Conservation (phyloP, 495 filamentous ascomycete genomes). For the Pseudoneurospora amorphoporcata region DNA sequence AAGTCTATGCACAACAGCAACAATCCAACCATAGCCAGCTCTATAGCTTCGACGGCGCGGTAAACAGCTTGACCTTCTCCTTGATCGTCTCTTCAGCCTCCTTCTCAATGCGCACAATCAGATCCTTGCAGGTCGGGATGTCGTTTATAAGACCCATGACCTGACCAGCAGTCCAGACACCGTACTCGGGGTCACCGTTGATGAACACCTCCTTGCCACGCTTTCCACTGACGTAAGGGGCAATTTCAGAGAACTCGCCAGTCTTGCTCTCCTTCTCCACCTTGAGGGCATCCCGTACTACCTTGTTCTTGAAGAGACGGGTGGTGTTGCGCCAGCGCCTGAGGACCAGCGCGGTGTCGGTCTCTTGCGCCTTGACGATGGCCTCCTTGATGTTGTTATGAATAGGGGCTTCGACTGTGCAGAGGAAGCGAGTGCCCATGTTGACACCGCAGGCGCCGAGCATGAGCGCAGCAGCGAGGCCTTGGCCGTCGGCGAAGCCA, state of each 20-base stretch:
- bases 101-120: constrained; percentile 48
- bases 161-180: constrained; percentile 61
- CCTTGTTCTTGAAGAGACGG: constrained; percentile 80
- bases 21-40: background rate
- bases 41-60: constrained; percentile 33
- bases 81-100: constrained; percentile 47
- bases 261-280: constrained; percentile 75
- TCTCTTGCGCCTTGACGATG: constrained; percentile 82
- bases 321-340: constrained; percentile 90
- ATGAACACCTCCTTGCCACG: constrained; percentile 83
- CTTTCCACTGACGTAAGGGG: constrained; percentile 84
- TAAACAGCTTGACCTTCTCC: constrained; percentile 28
- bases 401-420: constrained; percentile 84
- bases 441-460: constrained; percentile 94
- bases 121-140: constrained; percentile 48
- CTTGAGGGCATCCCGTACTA: constrained; percentile 67
- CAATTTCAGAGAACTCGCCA: constrained; percentile 87
- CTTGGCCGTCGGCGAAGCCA: constrained; percentile 91
- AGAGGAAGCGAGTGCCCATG: constrained; percentile 93
- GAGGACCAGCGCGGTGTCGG: constrained; percentile 80
- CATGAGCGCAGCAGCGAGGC: constrained; percentile 81
- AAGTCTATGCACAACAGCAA: background rate
- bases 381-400: constrained; percentile 87
- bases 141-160: constrained; percentile 59
- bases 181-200: constrained; percentile 83